A percentile compares a stretch with the other conserved stretches of the same genome.
These are phyloP conservation scores for Alternaria ethzedia DNA, from an alignment of 2,329 filamentous ascomycete species.

Conservation along the genomic window DNA sequence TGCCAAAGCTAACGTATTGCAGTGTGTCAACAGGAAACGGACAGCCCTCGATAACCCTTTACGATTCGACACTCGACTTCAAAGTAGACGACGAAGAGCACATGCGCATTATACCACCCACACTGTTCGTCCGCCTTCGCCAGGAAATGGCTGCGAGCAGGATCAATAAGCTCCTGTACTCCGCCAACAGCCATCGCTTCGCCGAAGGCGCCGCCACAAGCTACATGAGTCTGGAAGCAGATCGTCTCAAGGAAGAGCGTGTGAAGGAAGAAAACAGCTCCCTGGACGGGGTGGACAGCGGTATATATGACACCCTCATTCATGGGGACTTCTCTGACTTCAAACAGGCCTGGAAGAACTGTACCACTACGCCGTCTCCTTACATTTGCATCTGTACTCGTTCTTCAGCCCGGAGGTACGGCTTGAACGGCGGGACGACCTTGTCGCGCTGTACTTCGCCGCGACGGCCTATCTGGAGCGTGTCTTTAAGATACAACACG, in stretches of 20 bases:
- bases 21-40: slow-evolving; percentile 83
- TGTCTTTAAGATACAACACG: slow-evolving; percentile 59
- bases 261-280: slow-evolving; percentile 23
- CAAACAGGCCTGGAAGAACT: slow-evolving; percentile 57
- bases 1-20: slow-evolving; percentile 14
- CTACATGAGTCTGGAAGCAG: slow-evolving; percentile 46
- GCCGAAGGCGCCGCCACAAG: slow-evolving; percentile 38
- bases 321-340: slow-evolving; percentile 38
- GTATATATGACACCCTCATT: slow-evolving; percentile 18
- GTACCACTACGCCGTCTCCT: slow-evolving; percentile 73
- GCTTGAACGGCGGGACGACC: slow-evolving; percentile 64
- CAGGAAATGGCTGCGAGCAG: slow-evolving; percentile 49
- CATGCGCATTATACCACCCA: slow-evolving; percentile 45
- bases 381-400: slow-evolving; percentile 78
- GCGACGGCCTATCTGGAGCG: slow-evolving; percentile 71
- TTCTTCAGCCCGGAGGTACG: slow-evolving; percentile 81
- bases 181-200: slow-evolving; percentile 40
- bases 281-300: slow-evolving; percentile 44
- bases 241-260: slow-evolving; percentile 45
- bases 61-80: slow-evolving; percentile 71
- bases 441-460: slow-evolving; percentile 77
- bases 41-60: slow-evolving; percentile 78
- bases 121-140: slow-evolving; percentile 45
- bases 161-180: slow-evolving; percentile 48
- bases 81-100: slow-evolving; percentile 46